Conservation (phyloP, 2,329 filamentous ascomycete genomes). For the Paecilomyces niveus region DNA sequence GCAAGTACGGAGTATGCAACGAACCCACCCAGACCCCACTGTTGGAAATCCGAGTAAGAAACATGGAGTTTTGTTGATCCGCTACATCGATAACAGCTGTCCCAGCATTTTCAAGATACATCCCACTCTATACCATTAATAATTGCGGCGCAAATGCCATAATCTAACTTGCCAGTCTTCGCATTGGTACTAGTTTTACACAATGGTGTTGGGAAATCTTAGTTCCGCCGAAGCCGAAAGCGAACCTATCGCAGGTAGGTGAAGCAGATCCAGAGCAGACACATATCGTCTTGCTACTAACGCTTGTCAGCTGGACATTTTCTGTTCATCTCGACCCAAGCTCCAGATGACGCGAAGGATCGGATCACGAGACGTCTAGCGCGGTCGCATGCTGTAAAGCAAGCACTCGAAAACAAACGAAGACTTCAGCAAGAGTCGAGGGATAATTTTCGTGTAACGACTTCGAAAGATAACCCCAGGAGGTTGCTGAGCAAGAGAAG, state of each 20-base stretch:
- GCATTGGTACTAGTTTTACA: no score
- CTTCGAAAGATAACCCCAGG: neutral
- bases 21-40: no score
- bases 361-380: slow-evolving; percentile 14
- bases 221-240: neutral
- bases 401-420: slow-evolving; percentile 21
- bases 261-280: neutral
- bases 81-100: no score
- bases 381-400: slow-evolving; percentile 24
- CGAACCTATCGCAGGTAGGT: neutral
- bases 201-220: no score
- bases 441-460: slow-evolving; percentile 16
- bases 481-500: neutral
- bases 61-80: no score
- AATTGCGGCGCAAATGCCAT: no score
- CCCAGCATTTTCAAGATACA: no score
- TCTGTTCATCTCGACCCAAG: slow-evolving; percentile 12
- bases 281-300: neutral
- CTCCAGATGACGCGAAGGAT: slow-evolving; percentile 10
- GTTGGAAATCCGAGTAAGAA: no score
- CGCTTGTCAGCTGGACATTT: neutral
- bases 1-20: no score
- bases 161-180: no score
- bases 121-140: no score
- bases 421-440: slow-evolving; percentile 16